Evolutionary conservation across 805 yeast genomes (phyloP).

Genomic region (Yueomyces sinensis): DNA sequence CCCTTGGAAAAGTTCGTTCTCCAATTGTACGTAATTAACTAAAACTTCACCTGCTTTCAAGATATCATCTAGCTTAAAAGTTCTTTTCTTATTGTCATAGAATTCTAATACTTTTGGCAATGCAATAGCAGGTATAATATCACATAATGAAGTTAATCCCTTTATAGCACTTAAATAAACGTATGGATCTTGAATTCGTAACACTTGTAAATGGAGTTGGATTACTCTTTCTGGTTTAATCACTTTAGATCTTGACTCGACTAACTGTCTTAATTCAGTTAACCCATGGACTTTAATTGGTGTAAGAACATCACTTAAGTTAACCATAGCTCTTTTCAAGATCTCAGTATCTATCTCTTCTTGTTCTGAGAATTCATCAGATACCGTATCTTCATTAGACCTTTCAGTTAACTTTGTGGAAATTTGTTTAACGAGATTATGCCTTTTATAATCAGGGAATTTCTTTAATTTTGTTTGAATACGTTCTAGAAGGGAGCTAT

Average conservation of each 20-base stretch:
- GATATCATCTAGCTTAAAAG: conserved; percentile 44
- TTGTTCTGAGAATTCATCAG: neutral
- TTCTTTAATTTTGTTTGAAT: conserved; percentile 18
- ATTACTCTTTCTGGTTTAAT: conserved; percentile 42
- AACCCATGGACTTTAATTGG: conserved; percentile 86
- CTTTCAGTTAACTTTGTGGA: neutral
- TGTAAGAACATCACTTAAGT: conserved; percentile 62
- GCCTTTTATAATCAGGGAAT: neutral
- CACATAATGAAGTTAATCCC: conserved; percentile 54
- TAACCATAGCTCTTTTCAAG: conserved; percentile 47
- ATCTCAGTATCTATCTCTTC: conserved; percentile 21
- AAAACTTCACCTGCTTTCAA: conserved; percentile 76
- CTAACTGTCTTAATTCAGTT: conserved; percentile 43
- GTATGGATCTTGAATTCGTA: conserved; percentile 75
- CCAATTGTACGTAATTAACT: conserved; percentile 38
- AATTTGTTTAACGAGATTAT: neutral
- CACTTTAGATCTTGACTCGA: conserved; percentile 35
- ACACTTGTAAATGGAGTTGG: conserved; percentile 45
- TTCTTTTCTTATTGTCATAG: conserved; percentile 25
- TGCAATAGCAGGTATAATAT: conserved; percentile 26
- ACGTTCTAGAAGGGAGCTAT: conserved; percentile 14
- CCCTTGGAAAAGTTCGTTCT: conserved; percentile 38
- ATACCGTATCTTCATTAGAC: neutral
- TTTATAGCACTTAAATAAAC: conserved; percentile 76
- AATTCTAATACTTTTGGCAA: conserved; percentile 27